Base-by-base conservation (phyloP, 768 basidiomycete species). In the Boletus vinaceobasis region DNA sequence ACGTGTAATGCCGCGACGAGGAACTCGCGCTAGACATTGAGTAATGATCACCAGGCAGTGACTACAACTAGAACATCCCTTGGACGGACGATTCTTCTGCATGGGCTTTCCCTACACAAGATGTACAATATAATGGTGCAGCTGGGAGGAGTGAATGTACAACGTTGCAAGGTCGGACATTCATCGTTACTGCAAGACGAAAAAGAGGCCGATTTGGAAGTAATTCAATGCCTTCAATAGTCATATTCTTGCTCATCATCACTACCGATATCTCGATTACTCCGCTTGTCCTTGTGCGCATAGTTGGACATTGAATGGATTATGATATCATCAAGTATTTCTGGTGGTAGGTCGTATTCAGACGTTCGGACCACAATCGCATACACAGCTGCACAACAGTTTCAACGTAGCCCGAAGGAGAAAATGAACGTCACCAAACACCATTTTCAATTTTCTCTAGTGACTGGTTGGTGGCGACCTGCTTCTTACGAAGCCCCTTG, bases 381-480 rank as follows among this genome's bases (percentile, higher is more conserved):
- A 63, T 90, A 92, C 43, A 81, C 83, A 43, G 86, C 90, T 91
- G 57, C 8, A 43, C 10, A 23, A 49, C 39, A 13, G 49, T 45
- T 51, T 62, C 36, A 64, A 53, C 23, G 17, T 37, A 44, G 43
- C 38, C 14, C 19, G 6, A 45, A 23, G 29, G 23, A 33, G n/a
- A 46, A 37, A 29, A 51, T n/a, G 27, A 54, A 51, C 15, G 39
- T 21, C 56, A 2, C 11, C 11, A 36, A 35, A 43, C 59, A 96
- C 95, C 93, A 63, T 87, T 83, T 78, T 99, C 96, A 48, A 98
- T 95, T 73, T 98, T 99, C 65, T 86, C 83, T 8, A 99, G 77
- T n/a, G 93, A 96, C 62, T 90, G 85, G 3, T 79, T 73, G 1
- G 94, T 96, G 17, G 96, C 90, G 3, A 74, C 68, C 66, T 97